These are phyloP conservation scores for Trichoderma sp. DNA, from an alignment of 2,329 filamentous ascomycete genomes.

Conservation along the genomic window DNA sequence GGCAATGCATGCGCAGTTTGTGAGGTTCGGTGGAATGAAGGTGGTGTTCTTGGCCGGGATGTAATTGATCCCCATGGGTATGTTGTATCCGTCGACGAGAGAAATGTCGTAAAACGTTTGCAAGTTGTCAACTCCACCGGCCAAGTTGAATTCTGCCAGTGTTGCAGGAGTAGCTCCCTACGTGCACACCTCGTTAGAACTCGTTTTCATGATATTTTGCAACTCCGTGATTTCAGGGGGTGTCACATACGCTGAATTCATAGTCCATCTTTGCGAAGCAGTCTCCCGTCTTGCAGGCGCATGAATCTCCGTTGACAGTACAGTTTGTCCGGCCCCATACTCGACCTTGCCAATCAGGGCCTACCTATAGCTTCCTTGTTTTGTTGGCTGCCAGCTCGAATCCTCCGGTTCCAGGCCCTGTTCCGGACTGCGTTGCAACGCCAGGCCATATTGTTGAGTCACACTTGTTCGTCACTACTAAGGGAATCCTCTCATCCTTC, in stretches of 20 bases:
- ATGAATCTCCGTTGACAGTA: constrained; percentile 66
- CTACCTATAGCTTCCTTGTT: constrained; percentile 62
- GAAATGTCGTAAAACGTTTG: constrained; percentile 85
- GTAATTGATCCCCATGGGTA: constrained; percentile 65
- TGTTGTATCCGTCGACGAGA: constrained; percentile 80
- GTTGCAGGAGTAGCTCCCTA: constrained; percentile 72
- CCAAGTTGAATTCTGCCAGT: constrained; percentile 76
- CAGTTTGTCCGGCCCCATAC: constrained; percentile 85
- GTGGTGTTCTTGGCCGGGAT: constrained; percentile 60
- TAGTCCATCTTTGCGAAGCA: constrained; percentile 71
- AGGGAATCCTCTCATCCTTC: constrained; percentile 48
- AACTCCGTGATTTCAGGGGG: neutral
- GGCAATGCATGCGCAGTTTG: constrained; percentile 74
- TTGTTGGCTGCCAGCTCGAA: constrained; percentile 63
- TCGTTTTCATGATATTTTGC: neutral
- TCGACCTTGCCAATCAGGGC: constrained; percentile 74
- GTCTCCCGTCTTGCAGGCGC: constrained; percentile 72
- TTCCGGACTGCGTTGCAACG: constrained; percentile 69
- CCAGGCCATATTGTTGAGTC: constrained; percentile 72
- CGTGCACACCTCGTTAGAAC: neutral
- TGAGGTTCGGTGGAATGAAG: constrained; percentile 72
- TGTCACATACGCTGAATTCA: constrained; percentile 58
- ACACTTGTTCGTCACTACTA: constrained; percentile 72
- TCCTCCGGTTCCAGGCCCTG: constrained; percentile 63
- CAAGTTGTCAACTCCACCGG: constrained; percentile 55